phyloP scores from a whole-genome alignment of 1,139 yeast genomes.

The Saccharomyces pastorianus region DNA sequence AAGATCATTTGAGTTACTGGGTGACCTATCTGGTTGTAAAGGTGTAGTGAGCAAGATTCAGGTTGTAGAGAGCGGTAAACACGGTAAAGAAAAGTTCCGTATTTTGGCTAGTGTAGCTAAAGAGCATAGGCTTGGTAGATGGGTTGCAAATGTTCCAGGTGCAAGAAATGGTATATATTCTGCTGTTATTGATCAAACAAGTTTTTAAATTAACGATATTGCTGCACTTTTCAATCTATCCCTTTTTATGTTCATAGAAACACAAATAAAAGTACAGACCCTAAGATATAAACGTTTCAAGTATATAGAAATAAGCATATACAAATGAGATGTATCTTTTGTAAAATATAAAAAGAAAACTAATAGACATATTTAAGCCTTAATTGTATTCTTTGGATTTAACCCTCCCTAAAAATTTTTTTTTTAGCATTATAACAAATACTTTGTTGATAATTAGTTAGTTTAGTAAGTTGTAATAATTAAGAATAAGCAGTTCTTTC shows the following conservation, averaged over 20 bases:
- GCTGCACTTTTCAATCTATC: too few species aligned
- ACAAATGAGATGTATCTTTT: background rate
- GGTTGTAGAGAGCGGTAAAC: slow-evolving; percentile 49
- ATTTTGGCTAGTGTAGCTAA: slow-evolving; percentile 65
- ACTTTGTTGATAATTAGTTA: too few species aligned
- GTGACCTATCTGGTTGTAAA: slow-evolving; percentile 47
- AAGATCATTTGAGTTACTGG: slow-evolving; percentile 50
- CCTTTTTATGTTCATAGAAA: too few species aligned
- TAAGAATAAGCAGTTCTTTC: too few species aligned
- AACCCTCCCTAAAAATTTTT: too few species aligned
- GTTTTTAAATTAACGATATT: slow-evolving; percentile 6
- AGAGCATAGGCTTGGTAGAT: slow-evolving; percentile 83
- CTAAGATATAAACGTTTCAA: background rate
- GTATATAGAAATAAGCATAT: background rate
- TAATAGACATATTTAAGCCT: background rate
- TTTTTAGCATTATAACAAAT: too few species aligned
- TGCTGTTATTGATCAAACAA: slow-evolving; percentile 29
- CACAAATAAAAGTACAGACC: too few species aligned
- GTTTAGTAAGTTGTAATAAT: too few species aligned
- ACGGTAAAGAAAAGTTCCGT: slow-evolving; percentile 43
- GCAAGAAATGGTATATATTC: slow-evolving; percentile 46
- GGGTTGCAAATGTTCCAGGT: slow-evolving; percentile 44
- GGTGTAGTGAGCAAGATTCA: slow-evolving; percentile 71
- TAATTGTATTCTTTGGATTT: background rate
- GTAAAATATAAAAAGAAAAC: background rate